These are phyloP conservation scores for Aquilaria agallochum DNA, from an alignment of 441 rosid species.

Conservation along the genomic window DNA sequence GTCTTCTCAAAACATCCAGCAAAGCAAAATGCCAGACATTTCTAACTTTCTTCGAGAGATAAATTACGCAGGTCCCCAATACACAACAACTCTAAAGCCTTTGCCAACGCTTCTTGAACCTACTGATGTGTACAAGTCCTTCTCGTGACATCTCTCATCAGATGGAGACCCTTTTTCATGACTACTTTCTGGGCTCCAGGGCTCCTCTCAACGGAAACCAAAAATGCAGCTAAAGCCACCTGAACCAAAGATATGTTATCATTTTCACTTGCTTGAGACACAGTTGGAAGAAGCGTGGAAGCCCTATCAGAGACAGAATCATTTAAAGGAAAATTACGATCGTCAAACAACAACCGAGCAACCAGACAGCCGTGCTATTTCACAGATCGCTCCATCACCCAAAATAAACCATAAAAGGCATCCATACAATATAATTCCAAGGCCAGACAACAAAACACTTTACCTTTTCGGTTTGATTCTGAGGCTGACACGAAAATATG, in stretches of 20 bases:
- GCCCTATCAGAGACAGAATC: constrained; percentile 94
- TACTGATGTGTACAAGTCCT: constrained; percentile 57
- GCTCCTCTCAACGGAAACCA: constrained; percentile 83
- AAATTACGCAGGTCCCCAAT: constrained; percentile 48
- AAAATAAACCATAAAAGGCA: too few species aligned
- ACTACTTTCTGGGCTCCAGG: constrained; percentile 54
- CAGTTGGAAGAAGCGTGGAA: constrained; percentile 79
- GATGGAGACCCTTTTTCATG: constrained; percentile 81
- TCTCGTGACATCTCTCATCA: constrained; percentile 78
- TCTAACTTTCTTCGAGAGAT: constrained; percentile 87
- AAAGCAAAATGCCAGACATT: constrained; percentile 79
- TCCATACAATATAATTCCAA: too few species aligned
- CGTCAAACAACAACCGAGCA: constrained; percentile 81
- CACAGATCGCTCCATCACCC: constrained; percentile 71
- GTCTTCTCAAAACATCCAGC: constrained; percentile 69
- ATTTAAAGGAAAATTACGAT: constrained; percentile 66
- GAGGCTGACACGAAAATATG: too few species aligned
- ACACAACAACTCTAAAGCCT: constrained; percentile 75
- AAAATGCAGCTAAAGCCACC: constrained; percentile 83
- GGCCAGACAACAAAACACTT: too few species aligned
- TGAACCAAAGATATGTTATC: constrained; percentile 77
- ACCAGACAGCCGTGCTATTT: constrained; percentile 99
- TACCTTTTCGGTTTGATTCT: too few species aligned
- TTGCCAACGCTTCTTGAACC: constrained; percentile 85
- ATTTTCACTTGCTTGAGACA: constrained; percentile 74